Evolutionary conservation across 768 basidiomycete genomes (phyloP).

Genomic region (Rubroboletus satanas): DNA sequence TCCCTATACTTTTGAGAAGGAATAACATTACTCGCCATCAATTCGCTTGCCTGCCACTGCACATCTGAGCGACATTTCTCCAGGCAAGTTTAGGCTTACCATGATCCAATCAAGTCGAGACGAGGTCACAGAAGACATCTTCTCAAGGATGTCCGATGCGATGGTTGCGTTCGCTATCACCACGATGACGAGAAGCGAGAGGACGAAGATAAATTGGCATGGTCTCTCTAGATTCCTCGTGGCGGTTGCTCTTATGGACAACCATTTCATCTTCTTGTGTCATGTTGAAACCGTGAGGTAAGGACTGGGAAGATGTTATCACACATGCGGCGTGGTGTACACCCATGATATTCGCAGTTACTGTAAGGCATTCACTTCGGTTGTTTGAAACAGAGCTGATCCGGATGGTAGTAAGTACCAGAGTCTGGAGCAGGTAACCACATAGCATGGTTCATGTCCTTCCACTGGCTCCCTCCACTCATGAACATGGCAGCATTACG

Average conservation of each 20-base stretch:
- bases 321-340: not conserved
- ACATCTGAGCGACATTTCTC: not conserved
- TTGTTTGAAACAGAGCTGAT: too few relatives aligned
- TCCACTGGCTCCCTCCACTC: too few relatives aligned
- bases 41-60: not conserved
- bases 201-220: too few relatives aligned
- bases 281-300: not conserved
- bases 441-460: too few relatives aligned
- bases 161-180: slow-evolving; percentile 9
- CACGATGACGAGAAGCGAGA: not conserved
- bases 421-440: too few relatives aligned
- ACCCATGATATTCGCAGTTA: not conserved
- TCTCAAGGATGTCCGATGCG: slow-evolving; percentile 6
- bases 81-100: not conserved
- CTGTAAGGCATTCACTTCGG: too few relatives aligned
- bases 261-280: too few relatives aligned
- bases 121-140: slow-evolving; percentile 7
- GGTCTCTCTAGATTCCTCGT: too few relatives aligned
- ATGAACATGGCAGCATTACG: too few relatives aligned
- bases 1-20: slow-evolving; percentile 6
- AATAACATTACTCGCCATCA: slow-evolving; percentile 2
- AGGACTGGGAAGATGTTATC: not conserved
- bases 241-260: too few relatives aligned
- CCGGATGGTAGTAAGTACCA: too few relatives aligned
- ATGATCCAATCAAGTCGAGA: slow-evolving; percentile 8